Evolutionary conservation across 2,329 filamentous ascomycete species (phyloP), one percentile per base, ranked within the genome.

Genomic region (Trichophyton rubrum): DNA sequence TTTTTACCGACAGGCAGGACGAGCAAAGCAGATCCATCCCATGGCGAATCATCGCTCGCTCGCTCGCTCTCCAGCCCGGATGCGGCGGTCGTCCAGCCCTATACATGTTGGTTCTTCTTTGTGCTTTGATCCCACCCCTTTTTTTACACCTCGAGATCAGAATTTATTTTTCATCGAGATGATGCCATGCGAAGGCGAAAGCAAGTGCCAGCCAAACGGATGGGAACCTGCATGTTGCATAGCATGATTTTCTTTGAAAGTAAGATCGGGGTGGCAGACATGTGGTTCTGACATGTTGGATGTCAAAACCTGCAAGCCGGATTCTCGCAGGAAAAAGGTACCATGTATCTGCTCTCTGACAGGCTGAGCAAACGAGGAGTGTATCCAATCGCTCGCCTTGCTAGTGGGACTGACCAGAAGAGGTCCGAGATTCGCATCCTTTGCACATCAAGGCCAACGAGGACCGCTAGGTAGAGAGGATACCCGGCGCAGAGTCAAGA

Each of bases 231-330:
- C 49, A 30, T 27, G 22, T 7, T 53, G 49, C 49, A 33, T 15
- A 13, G 27, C 49, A n/a, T 55, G 13, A 1, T 38, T 13, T 13
- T 13, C 33, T 11, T 38, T 38, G 9, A 11, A 38, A 13, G 33
- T 13, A 13, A 38, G 33, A 38, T 30, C 27, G 33, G 13, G 33
- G n/a, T n/a, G 51, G 27, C 11, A 35, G 51, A 55, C 30, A 55
- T 55, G 51, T 35, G 51, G 51, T 24, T 38, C 51, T 55, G 51
- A 55, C 51, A 55, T 55, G 51, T 55, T 55, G 24, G 51, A 55
- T 17, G 27, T n/a, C 51, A 11, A 17, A 35, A 17, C 8, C 40
- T 43, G 15, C 40, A 43, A n/a, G n/a, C 40, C 15, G 40, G 40
- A n/a, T 43, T 43, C 40, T 43, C 33, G 33, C 33, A 38, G 33